Conservation (phyloP, 2,329 filamentous ascomycete species). For the Domatiomyces catenatus region DNA sequence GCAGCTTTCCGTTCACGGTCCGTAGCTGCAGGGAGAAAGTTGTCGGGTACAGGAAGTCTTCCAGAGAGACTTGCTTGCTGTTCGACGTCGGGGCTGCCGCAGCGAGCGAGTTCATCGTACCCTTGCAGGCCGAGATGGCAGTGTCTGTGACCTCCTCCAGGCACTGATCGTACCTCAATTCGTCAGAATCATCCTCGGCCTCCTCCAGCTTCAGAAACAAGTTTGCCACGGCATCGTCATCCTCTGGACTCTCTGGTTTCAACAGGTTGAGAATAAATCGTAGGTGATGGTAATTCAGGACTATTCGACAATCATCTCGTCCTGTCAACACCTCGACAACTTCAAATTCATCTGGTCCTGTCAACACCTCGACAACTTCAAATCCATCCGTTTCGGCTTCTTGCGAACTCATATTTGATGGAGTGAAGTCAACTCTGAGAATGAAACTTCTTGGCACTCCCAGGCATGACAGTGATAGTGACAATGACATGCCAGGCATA, state of each 20-base stretch:
- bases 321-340: no score
- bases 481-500: no score
- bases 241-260: slow-evolving; percentile 1
- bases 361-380: slow-evolving; percentile 4
- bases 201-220: slow-evolving; percentile 5
- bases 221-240: slow-evolving; percentile 3
- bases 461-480: no score
- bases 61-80: slow-evolving; percentile 4
- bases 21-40: slow-evolving; percentile 5
- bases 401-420: not conserved
- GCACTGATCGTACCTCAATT: slow-evolving; percentile 4
- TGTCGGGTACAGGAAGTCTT: slow-evolving; percentile 5
- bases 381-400: slow-evolving; percentile 3
- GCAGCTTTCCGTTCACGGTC: slow-evolving; percentile 2
- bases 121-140: slow-evolving; percentile 3
- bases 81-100: not conserved
- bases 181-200: slow-evolving; percentile 4
- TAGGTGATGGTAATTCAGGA: slow-evolving; percentile 1
- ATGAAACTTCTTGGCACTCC: no score
- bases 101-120: not conserved
- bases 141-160: slow-evolving; percentile 4
- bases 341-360: slow-evolving; percentile 5
- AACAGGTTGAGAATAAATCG: slow-evolving; percentile 5
- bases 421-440: not conserved
- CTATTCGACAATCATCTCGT: no score